A percentile compares a stretch with the other conserved stretches of the same genome.
Conservation (phyloP, 1,284 basidiomycete species). For the Gomphus sp. region DNA sequence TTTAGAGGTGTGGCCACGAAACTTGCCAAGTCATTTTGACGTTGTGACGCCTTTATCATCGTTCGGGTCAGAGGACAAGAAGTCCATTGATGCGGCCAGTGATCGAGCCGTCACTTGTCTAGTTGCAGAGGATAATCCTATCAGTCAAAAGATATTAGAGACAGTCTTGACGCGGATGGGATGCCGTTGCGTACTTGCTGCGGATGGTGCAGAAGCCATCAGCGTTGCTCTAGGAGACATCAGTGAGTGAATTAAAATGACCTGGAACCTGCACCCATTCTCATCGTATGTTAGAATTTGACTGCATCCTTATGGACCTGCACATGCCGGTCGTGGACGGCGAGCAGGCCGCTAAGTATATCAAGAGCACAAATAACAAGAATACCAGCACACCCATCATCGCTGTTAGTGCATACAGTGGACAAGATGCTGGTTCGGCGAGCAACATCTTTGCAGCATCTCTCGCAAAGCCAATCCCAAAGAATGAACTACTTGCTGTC, state of each 20-base stretch:
- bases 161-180: constrained; percentile 87
- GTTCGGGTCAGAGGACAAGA: constrained; percentile 67
- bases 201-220: constrained; percentile 94
- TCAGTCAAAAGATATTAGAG: constrained; percentile 92
- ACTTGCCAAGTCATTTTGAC: constrained; percentile 37
- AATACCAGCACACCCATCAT: constrained; percentile 88
- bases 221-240: constrained; percentile 96
- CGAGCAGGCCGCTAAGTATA: constrained; percentile 86
- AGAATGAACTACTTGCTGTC: constrained; percentile 70
- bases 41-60: constrained; percentile 62
- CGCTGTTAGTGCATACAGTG: constrained; percentile 80
- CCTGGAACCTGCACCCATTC: background rate
- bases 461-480: constrained; percentile 81
- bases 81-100: constrained; percentile 52
- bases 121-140: constrained; percentile 96
- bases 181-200: constrained; percentile 88
- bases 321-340: constrained; percentile 91
- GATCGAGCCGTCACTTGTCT: constrained; percentile 85
- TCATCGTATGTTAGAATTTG: constrained; percentile 53
- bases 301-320: constrained; percentile 83
- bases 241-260: constrained; percentile 46
- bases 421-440: constrained; percentile 52
- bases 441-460: constrained; percentile 81
- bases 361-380: constrained; percentile 90
- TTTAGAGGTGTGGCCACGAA: constrained; percentile 65